Base-by-base conservation (phyloP, 768 basidiomycete genomes). In the Hydnum rufescens region DNA sequence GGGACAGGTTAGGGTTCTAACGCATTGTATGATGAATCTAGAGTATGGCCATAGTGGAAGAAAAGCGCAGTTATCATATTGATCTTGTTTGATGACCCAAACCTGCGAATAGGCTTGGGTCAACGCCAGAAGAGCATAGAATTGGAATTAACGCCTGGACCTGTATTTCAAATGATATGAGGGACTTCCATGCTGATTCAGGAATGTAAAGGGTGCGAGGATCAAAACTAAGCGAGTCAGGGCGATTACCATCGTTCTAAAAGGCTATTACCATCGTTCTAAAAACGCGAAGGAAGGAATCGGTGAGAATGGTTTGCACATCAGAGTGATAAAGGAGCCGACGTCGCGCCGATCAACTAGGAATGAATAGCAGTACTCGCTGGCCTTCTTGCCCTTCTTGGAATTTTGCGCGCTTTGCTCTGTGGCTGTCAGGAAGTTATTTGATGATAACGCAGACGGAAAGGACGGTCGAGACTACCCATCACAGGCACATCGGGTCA, bases 111-210 rank as follows among this genome's bases (percentile, higher is more conserved):
- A 51, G 48, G 5, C 36, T 4, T 23, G 36, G 4, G 36, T 31
- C 31, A 42, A 50, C 51, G 39, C 30, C 26, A 5, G 39, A 43
- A 28, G 4, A 30, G n/a, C 39, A n/a, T 42, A 34, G 22, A 3
- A 16, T 32, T 4, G 26, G 2, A 32, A 31, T 8, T 26, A 47
- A 47, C 6, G 6, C 8, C 6, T 51, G n/a, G 53, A 75, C 80
- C 73, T 87, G 89, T 59, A 79, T 89, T 67, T 99, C 95, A 62
- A 99, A 99, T 0, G 92, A 89, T 2, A 89, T 93, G 60, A 99
- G 93, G 0, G 70, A 68, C 25, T 70, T 68, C 87, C 90, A 93
- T 0, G 78, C 77, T 42, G 68, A 72, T 28, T 72, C 64, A 0
- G 92, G 90, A 51, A 97, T 74, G 60, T 73, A 75, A 30, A 97